Conservation (phyloP, 768 basidiomycete species). For the Grammothele lineata region DNA sequence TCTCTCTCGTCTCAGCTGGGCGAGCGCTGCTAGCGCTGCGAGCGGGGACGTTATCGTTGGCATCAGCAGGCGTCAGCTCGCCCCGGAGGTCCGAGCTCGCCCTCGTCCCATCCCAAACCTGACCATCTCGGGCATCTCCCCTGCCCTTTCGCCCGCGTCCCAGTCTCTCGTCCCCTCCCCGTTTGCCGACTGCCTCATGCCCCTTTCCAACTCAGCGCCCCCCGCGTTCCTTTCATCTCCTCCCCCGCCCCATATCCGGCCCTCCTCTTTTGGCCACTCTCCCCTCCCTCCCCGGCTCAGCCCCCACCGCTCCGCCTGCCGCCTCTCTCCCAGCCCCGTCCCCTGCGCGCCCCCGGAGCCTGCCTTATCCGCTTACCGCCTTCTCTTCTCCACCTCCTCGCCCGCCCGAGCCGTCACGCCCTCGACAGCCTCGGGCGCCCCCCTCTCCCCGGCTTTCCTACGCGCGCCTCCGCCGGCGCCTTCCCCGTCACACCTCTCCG, state of each 20-base stretch:
- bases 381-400: no score
- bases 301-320: slow-evolving; percentile 1
- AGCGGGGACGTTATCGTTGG: slow-evolving; percentile 9
- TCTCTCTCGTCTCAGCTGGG: no score
- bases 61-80: slow-evolving; percentile 6
- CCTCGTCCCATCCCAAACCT: neutral
- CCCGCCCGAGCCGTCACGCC: neutral
- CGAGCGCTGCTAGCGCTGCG: no score
- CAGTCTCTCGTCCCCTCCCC: slow-evolving; percentile 14
- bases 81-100: slow-evolving; percentile 5
- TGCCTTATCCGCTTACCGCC: neutral
- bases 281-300: neutral
- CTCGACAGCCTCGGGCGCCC: no score
- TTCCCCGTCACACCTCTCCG: slow-evolving; percentile 8
- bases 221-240: slow-evolving; percentile 49
- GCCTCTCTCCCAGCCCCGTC: neutral
- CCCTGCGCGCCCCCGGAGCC: neutral
- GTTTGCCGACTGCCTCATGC: slow-evolving; percentile 20
- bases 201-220: slow-evolving; percentile 19
- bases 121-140: slow-evolving; percentile 13
- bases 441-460: neutral
- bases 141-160: slow-evolving; percentile 7
- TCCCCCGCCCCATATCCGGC: neutral
- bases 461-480: neutral
- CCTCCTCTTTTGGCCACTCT: slow-evolving; percentile 5